phyloP scores from a whole-genome alignment of 2,329 filamentous ascomycete species.

The Pochonia chlamydosporia region DNA sequence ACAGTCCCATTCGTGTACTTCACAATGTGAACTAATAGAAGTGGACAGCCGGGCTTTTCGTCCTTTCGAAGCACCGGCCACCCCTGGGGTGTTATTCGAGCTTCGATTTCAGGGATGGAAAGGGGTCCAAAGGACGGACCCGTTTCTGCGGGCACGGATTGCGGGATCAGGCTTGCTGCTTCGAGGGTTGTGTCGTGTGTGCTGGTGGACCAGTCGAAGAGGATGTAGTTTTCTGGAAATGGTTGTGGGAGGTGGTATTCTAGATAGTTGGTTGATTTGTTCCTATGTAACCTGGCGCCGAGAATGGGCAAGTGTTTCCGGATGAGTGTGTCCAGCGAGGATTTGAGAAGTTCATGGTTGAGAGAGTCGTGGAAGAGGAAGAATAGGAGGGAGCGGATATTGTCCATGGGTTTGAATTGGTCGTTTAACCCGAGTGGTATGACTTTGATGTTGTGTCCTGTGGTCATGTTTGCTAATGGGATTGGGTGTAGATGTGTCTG shows the following conservation, averaged over 20 bases:
- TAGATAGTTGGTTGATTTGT: slow-evolving; percentile 3
- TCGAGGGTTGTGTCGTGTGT: neutral
- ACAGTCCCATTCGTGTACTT: slow-evolving; percentile 13
- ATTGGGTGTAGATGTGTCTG: too few species aligned
- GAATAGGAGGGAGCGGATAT: slow-evolving; percentile 12
- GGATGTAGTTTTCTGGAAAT: slow-evolving; percentile 5
- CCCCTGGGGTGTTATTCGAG: neutral
- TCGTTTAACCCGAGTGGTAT: slow-evolving; percentile 9
- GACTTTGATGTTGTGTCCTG: too few species aligned
- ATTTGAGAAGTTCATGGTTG: slow-evolving; percentile 7
- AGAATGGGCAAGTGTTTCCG: slow-evolving; percentile 12
- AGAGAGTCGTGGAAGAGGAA: slow-evolving; percentile 10
- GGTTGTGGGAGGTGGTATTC: slow-evolving; percentile 9
- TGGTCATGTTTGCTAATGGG: too few species aligned
- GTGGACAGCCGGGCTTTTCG: slow-evolving; percentile 12
- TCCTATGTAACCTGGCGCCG: slow-evolving; percentile 9
- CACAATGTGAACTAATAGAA: slow-evolving; percentile 16
- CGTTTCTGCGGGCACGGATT: neutral
- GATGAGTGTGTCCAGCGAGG: slow-evolving; percentile 12
- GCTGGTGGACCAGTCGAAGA: slow-evolving; percentile 12
- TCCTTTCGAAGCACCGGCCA: slow-evolving; percentile 12
- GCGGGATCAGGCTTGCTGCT: neutral
- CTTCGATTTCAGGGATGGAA: neutral
- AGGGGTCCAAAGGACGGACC: neutral
- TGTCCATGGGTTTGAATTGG: slow-evolving; percentile 10